phyloP scores from a whole-genome alignment of 2,329 filamentous ascomycete genomes.

The Coniosporium tulheliwenetii region DNA sequence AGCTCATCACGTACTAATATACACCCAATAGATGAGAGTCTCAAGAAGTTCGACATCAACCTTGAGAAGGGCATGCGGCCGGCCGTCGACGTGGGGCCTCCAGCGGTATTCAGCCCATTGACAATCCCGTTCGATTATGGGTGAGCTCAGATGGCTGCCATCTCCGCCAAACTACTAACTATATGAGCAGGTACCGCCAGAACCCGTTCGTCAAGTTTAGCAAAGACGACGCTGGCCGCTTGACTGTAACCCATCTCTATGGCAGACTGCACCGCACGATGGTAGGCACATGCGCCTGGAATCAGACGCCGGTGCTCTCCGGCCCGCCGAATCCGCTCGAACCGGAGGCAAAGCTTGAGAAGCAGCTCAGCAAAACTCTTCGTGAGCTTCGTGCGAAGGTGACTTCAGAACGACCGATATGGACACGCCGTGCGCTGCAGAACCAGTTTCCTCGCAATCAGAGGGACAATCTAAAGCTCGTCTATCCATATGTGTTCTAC shows the following conservation, averaged over 20 bases:
- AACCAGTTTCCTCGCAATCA: constrained; percentile 49
- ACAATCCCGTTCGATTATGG: constrained; percentile 53
- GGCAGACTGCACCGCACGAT: too few species aligned
- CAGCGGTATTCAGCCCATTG: constrained; percentile 62
- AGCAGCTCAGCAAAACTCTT: constrained; percentile 48
- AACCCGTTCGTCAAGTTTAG: constrained; percentile 60
- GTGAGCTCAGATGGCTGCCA: constrained; percentile 13
- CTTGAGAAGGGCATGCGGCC: constrained; percentile 42
- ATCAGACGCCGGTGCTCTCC: constrained; percentile 41
- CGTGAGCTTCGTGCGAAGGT: constrained; percentile 41
- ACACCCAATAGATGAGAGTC: constrained; percentile 29
- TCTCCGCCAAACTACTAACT: constrained; percentile 5
- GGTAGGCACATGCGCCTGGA: constrained; percentile 36
- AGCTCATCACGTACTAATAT: constrained; percentile 1
- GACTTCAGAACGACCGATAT: constrained; percentile 63
- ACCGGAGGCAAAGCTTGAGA: constrained; percentile 32
- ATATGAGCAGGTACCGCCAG: constrained; percentile 63
- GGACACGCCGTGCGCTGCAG: constrained; percentile 68
- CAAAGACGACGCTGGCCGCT: constrained; percentile 39
- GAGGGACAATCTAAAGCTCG: constrained; percentile 48
- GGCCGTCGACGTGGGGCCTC: constrained; percentile 59
- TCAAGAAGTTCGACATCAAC: constrained; percentile 53
- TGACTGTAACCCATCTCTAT: constrained; percentile 34
- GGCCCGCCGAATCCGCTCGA: constrained; percentile 39
- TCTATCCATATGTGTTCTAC: constrained; percentile 74